Base-by-base conservation (phyloP, 371 early-diverging fungal species). In the Basidiobolus meristosporus region DNA sequence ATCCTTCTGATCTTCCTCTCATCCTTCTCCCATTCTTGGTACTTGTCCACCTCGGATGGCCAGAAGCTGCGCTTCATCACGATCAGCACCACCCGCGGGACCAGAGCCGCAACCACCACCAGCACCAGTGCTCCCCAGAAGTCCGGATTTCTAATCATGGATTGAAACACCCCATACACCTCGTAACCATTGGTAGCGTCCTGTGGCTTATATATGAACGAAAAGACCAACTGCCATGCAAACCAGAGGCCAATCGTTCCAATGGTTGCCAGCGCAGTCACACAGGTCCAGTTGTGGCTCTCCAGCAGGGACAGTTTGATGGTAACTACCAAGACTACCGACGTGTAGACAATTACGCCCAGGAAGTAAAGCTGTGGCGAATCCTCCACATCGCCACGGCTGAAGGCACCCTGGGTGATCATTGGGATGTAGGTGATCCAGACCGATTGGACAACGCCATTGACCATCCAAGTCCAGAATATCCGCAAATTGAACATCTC, bases 381-480 rank as follows among this genome's bases (percentile, higher is more conserved):
- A 2, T 59, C 39, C 22, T 53, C 53, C 6, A 59, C 50, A 3
- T 48, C 39, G 18, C 51, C 42, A 17, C 55, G 57, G 42, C 50
- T 44, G 22, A 55, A 53, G 12, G 53, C 50, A 0, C 58, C 59
- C 2, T 59, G 41, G 22, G 68, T 44, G 30, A 62, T 40, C 36
- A 72, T 59, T 11, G 68, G 47, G 1, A 62, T 40, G 31, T 61
- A 49, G 29, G 67, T 36, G 11, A 60, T 45, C 15, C 60, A 50
- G 2, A 65, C 37, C 0, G 78, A 65, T 42, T 82, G 77, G 52
- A 61, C 55, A 21, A 73, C 56, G 0, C 69, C 69, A 36, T 68
- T 76, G n/a, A 57, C 21, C 43, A 75, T 66, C 70, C 74, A 73
- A 5, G 54, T 41, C 51, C 59, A 63, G 48, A 76, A 77, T 2